A percentile compares a stretch with the other conserved stretches of the same genome.
Evolutionary conservation across 75 land plant genomes (phyloP).

Genomic region (Pinus tabuliformis): DNA sequence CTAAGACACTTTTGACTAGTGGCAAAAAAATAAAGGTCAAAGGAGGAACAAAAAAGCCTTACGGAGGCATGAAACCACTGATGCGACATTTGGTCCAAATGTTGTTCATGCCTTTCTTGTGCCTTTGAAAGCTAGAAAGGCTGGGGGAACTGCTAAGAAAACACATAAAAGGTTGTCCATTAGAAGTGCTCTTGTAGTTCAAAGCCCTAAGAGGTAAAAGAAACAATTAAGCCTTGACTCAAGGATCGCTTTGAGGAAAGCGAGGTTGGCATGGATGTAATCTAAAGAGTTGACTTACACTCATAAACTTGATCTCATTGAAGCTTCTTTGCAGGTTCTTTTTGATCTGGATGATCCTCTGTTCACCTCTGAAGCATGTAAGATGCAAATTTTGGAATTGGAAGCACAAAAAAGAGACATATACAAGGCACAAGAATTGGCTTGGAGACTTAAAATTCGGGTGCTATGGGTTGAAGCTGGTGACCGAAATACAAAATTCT

Average conservation of each 20-base stretch:
- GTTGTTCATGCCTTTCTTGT: neutral
- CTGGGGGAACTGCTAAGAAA: neutral
- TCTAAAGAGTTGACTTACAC: no score
- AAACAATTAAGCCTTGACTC: slow-evolving; percentile 66
- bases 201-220: slow-evolving; percentile 28
- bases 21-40: neutral
- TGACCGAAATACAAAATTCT: no score
- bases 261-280: slow-evolving; percentile 9
- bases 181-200: slow-evolving; percentile 15
- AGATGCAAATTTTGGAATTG: no score
- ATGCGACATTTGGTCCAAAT: neutral
- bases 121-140: slow-evolving; percentile 5
- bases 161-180: neutral
- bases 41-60: slow-evolving; percentile 13
- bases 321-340: no score
- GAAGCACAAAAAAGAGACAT: no score
- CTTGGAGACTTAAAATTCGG: no score
- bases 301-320: no score
- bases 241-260: slow-evolving; percentile 55
- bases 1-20: slow-evolving; percentile 4
- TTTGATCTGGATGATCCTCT: no score
- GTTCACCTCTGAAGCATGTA: no score
- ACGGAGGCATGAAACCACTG: neutral
- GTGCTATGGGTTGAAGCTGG: no score
- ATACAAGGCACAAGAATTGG: no score